Evolutionary conservation across 78 protist species (phyloP), one percentile per base, ranked within the genome.

Genomic region (Dictyostelium intermedium): DNA sequence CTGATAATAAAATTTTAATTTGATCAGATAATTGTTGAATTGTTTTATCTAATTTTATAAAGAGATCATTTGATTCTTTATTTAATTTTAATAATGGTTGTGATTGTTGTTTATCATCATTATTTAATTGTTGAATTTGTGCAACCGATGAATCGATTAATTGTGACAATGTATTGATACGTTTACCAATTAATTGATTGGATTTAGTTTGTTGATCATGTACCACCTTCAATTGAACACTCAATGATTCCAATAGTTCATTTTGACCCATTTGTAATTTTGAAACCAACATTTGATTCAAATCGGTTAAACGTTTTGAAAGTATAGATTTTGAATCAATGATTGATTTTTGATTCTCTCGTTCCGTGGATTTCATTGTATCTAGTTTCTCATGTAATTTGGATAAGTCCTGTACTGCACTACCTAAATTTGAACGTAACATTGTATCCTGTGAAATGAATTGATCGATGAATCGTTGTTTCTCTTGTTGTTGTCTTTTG

Each of bases 21-120:
- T 60, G 72, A 34, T 82, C 86, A 5, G 34, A 25, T 9, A 82
- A 43, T 47, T 34, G 23, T 16, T 14, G 37, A 10, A 82, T 60
- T 16, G 63, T 25, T 56, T 82, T 82, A 39, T 82, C 86, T 13
- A 82, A 23, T 30, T 20, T 50, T 23, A 35, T 45, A 43, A 82
- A 82, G n/a, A 82, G 23, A 39, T 82, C 86, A 35, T 82, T 82
- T 47, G 53, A 39, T 16, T 82, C 86, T 34, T 82, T 82, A 35
- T 82, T 82, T 35, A 82, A 25, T 30, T 20, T 20, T 23, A 82
- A 60, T 10, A 82, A 56, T 56, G 86, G 86, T 60, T 82, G 73
- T 2, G 77, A 30, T 18, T 70, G 66, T 20, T 56, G 47, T 6
- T 20, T 27, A 7, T 23, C 18, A 3, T 27, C n/a, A 30, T 5